Evolutionary conservation across 805 yeast species (phyloP).

Genomic region (Hemisphaericaspora nanyangensis): DNA sequence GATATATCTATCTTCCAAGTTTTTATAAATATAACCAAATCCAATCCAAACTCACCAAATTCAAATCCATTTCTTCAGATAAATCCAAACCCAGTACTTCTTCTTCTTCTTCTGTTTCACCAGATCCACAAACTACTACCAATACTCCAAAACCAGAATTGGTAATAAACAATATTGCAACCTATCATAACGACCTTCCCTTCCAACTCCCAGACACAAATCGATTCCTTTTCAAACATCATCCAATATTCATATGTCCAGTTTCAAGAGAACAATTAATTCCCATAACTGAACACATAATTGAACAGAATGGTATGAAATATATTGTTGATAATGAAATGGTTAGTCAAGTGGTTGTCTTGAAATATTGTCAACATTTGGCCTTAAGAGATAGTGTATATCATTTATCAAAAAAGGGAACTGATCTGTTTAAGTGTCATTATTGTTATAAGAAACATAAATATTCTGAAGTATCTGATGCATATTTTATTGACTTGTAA

Average conservation of each 20-base stretch:
- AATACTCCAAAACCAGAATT: not conserved
- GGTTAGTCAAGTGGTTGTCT: slow-evolving; percentile 38
- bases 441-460: slow-evolving; percentile 44
- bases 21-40: slow-evolving; percentile 39
- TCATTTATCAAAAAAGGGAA: slow-evolving; percentile 35
- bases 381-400: slow-evolving; percentile 41
- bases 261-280: slow-evolving; percentile 40
- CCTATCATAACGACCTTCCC: slow-evolving; percentile 32
- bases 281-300: slow-evolving; percentile 23
- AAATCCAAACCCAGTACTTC: not conserved
- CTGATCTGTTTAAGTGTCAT: slow-evolving; percentile 41
- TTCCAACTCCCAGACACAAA: slow-evolving; percentile 39
- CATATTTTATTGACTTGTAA: slow-evolving; percentile 35
- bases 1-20: slow-evolving; percentile 38
- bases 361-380: slow-evolving; percentile 39
- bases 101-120: not conserved
- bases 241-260: slow-evolving; percentile 45
- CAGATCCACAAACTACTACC: not conserved
- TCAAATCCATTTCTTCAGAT: slow-evolving; percentile 1
- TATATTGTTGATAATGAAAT: slow-evolving; percentile 10
- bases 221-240: slow-evolving; percentile 37
- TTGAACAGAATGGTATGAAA: slow-evolving; percentile 7
- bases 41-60: slow-evolving; percentile 25
- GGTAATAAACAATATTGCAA: slow-evolving; percentile 13
- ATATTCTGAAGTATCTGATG: slow-evolving; percentile 36